Conservation (phyloP, 305 asterid species). For the Fraxinus dipetala region DNA sequence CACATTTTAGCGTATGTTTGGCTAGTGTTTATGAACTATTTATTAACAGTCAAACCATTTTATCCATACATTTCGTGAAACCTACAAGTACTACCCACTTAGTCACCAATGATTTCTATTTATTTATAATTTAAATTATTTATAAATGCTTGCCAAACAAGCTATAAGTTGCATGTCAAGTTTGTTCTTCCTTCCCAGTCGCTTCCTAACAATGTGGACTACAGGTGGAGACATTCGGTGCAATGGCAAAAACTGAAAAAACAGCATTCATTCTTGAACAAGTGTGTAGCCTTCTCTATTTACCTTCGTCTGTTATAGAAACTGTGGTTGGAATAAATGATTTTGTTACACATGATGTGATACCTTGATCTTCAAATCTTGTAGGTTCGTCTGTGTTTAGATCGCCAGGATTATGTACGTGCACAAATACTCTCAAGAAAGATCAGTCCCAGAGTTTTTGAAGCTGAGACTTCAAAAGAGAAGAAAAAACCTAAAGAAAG, state of each 20-base stretch:
- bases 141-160: not conserved
- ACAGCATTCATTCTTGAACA: slow-evolving; percentile 93
- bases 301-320: not conserved
- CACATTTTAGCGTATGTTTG: not conserved
- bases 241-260: slow-evolving; percentile 98
- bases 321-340: not conserved
- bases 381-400: slow-evolving; percentile 91
- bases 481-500: slow-evolving; percentile 89
- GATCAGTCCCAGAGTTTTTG: slow-evolving; percentile 92
- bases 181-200: not conserved
- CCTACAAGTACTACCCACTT: not conserved
- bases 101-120: not conserved
- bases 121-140: not conserved
- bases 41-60: not conserved
- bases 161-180: not conserved
- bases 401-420: slow-evolving; percentile 84
- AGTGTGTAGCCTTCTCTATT: slow-evolving; percentile 35
- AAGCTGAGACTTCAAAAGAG: slow-evolving; percentile 78
- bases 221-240: slow-evolving; percentile 97
- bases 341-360: slow-evolving; percentile 21
- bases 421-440: slow-evolving; percentile 96
- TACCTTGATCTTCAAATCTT: slow-evolving; percentile 13
- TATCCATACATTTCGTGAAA: not conserved
- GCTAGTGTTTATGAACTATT: not conserved
- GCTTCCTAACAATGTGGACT: slow-evolving; percentile 15